phyloP scores from a whole-genome alignment of 202 grass and related monocot species.

The Bolboschoenoplectus hybrid region DNA sequence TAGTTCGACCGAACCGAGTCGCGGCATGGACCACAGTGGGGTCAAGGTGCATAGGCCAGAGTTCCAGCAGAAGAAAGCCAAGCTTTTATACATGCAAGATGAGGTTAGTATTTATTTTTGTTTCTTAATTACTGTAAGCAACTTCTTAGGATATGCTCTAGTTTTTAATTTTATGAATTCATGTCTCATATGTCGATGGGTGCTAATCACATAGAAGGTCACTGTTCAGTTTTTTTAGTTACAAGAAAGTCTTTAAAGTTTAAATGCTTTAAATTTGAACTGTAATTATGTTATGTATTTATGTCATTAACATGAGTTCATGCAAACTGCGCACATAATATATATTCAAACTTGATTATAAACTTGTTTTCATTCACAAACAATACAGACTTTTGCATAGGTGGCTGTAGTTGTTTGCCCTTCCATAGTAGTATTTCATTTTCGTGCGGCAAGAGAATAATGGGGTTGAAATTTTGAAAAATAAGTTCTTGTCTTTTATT shows the following conservation, averaged over 20 bases:
- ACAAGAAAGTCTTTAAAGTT: neutral
- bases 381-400: neutral
- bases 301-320: neutral
- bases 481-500: neutral
- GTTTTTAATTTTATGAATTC: slow-evolving; percentile 25
- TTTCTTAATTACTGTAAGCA: neutral
- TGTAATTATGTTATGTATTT: neutral
- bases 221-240: neutral
- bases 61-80: slow-evolving; percentile 62
- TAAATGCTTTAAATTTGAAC: neutral
- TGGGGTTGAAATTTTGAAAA: neutral
- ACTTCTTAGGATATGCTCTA: neutral
- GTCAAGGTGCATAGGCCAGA: slow-evolving; percentile 39
- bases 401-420: neutral
- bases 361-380: neutral
- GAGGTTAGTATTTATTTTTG: slow-evolving; percentile 45
- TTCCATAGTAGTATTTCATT: neutral
- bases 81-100: slow-evolving; percentile 64
- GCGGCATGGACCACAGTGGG: neutral
- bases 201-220: neutral
- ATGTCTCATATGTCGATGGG: neutral
- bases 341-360: neutral
- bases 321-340: neutral
- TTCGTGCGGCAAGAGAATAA: neutral
- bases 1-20: slow-evolving; percentile 31